These are phyloP conservation scores for Lentithecium fluviatile DNA, from an alignment of 495 filamentous ascomycete species.

Conservation along the genomic window DNA sequence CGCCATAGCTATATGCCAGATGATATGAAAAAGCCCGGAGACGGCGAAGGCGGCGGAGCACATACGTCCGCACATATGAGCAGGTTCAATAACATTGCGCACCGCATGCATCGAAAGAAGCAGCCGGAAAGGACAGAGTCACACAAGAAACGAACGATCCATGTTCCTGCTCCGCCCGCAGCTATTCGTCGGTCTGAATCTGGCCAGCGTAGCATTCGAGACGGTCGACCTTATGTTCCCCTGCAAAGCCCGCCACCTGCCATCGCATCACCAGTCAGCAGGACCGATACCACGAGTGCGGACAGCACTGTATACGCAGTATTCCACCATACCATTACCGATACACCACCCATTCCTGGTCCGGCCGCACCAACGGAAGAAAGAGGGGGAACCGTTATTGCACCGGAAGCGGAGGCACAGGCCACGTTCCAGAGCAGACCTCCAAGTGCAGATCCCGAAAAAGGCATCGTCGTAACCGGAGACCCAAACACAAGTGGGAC, in stretches of 20 bases:
- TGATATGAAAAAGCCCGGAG: constrained; percentile 6
- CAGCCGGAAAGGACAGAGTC: constrained; percentile 28
- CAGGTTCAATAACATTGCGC: constrained; percentile 42
- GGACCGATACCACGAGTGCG: constrained; percentile 73
- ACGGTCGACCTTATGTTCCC: constrained; percentile 27
- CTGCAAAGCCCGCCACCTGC: constrained; percentile 57
- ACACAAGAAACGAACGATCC: constrained; percentile 37
- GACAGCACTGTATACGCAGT: constrained; percentile 84
- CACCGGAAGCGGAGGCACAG: not conserved
- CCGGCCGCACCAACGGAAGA: not conserved
- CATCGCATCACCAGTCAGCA: constrained; percentile 69
- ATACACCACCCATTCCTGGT: constrained; percentile 49
- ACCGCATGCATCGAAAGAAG: constrained; percentile 21
- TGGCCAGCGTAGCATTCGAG: not conserved
- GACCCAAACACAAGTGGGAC: not conserved
- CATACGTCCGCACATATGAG: constrained; percentile 8
- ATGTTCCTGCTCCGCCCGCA: constrained; percentile 33
- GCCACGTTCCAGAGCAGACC: not conserved
- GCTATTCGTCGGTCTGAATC: constrained; percentile 40
- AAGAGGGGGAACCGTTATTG: not conserved
- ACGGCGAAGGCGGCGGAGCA: constrained; percentile 11
- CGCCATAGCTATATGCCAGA: constrained; percentile 30
- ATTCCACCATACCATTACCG: constrained; percentile 73
- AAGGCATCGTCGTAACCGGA: constrained; percentile 24
- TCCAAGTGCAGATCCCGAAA: constrained; percentile 21